Evolutionary conservation across 116 monocot species (phyloP).

Genomic region (Cymodocea nodosa): DNA sequence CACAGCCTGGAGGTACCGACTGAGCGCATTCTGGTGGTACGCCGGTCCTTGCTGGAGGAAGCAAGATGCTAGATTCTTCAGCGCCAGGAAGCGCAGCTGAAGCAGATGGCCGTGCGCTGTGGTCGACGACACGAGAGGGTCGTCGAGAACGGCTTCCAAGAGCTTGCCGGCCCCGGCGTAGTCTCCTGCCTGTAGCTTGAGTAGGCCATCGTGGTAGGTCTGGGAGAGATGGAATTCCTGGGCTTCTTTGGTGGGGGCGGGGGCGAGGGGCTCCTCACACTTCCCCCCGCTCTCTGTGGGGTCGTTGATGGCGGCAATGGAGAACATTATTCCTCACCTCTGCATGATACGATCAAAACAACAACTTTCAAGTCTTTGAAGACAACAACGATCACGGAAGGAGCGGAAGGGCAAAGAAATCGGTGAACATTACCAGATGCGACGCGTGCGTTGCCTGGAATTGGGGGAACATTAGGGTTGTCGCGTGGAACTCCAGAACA

Average conservation of each 20-base stretch:
- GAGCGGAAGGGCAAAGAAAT: no score
- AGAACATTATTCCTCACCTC: constrained; percentile 35
- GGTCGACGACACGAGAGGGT: constrained; percentile 68
- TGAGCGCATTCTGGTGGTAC: constrained; percentile 69
- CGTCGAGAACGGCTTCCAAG: constrained; percentile 69
- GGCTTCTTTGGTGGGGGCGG: constrained; percentile 96
- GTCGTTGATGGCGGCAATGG: constrained; percentile 93
- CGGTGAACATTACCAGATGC: no score
- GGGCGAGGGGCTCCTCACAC: constrained; percentile 42
- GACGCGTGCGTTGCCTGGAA: no score
- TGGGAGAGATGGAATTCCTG: constrained; percentile 96
- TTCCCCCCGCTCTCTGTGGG: constrained; percentile 42
- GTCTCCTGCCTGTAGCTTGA: constrained; percentile 75
- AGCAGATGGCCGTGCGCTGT: constrained; percentile 54
- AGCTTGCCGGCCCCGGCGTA: constrained; percentile 69
- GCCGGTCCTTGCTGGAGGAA: constrained; percentile 65
- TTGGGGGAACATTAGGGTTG: no score
- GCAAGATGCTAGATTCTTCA: constrained; percentile 92
- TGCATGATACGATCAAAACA: no score
- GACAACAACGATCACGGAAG: no score
- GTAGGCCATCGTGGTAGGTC: constrained; percentile 84
- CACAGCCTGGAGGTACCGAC: constrained; percentile 91
- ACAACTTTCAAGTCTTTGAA: no score
- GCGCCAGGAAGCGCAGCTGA: constrained; percentile 71
- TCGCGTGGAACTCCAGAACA: no score